Percentiles rank a stretch among this genome's conserved stretches.
Evolutionary conservation across 2,329 filamentous ascomycete genomes (phyloP).

Genomic region (Colletotrichum paranaense): DNA sequence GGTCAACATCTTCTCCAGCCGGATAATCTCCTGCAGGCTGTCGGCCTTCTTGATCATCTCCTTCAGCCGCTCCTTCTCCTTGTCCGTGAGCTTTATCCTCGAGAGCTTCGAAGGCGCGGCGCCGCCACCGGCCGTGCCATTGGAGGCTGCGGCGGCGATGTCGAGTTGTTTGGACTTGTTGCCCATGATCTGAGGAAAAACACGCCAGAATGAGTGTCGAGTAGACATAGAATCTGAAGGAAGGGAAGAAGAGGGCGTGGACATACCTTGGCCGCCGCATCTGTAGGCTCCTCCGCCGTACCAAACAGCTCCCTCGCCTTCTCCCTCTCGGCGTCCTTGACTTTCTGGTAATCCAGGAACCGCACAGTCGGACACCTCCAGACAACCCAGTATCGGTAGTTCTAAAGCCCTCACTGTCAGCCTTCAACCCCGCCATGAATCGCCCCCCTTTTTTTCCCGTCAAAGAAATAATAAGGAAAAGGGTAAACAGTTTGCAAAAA

Average conservation of each 20-base stretch:
- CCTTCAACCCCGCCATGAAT: neutral
- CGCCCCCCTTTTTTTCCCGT: neutral
- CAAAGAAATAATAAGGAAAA: no score
- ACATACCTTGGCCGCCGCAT: constrained; percentile 76
- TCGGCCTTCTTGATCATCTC: constrained; percentile 89
- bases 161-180: constrained; percentile 84
- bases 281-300: constrained; percentile 79
- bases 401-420: constrained; percentile 57
- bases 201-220: neutral
- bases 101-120: constrained; percentile 71
- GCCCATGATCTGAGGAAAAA: constrained; percentile 75
- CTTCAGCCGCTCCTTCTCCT: constrained; percentile 87
- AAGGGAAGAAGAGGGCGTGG: neutral
- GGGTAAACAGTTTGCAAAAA: neutral
- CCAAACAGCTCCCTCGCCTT: constrained; percentile 87
- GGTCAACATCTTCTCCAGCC: constrained; percentile 89
- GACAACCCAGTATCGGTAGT: constrained; percentile 93
- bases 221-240: neutral
- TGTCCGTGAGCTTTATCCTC: constrained; percentile 85
- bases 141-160: constrained; percentile 57
- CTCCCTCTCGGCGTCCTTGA: constrained; percentile 85
- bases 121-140: constrained; percentile 47
- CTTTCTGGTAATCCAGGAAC: constrained; percentile 93
- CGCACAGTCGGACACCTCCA: constrained; percentile 87
- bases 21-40: constrained; percentile 89